Conservation (phyloP, 805 yeast species). For the Blastobotrys attinorum region DNA sequence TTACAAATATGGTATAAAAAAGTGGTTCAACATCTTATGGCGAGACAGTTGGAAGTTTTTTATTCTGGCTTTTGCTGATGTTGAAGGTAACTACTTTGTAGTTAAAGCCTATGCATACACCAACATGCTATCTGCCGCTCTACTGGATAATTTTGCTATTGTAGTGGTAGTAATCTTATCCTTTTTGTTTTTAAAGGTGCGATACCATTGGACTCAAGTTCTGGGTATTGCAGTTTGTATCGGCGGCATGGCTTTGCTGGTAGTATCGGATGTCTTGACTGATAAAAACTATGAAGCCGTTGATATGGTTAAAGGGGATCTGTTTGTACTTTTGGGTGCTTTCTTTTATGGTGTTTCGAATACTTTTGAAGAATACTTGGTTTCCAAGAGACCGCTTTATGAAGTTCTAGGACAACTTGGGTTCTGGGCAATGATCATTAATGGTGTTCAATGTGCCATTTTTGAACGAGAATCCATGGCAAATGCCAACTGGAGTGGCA, state of each 20-base stretch:
- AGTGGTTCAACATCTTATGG: slow-evolving; percentile 25
- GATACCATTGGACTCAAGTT: slow-evolving; percentile 40
- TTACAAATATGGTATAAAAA: slow-evolving; percentile 32
- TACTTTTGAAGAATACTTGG: slow-evolving; percentile 37
- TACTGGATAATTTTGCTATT: slow-evolving; percentile 39
- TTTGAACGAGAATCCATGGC: slow-evolving; percentile 33
- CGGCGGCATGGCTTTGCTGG: slow-evolving; percentile 36
- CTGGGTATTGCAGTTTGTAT: slow-evolving; percentile 34
- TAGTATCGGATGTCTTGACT: slow-evolving; percentile 34
- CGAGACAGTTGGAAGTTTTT: slow-evolving; percentile 38
- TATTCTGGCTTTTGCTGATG: slow-evolving; percentile 37
- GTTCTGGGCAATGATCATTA: slow-evolving; percentile 34
- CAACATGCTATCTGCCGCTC: slow-evolving; percentile 35
- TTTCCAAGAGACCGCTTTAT: slow-evolving; percentile 37
- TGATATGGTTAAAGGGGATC: slow-evolving; percentile 36
- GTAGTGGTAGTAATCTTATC: slow-evolving; percentile 37
- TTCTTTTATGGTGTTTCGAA: slow-evolving; percentile 39
- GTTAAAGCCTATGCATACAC: slow-evolving; percentile 39
- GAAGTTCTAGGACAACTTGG: slow-evolving; percentile 39
- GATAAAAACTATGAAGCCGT: slow-evolving; percentile 35
- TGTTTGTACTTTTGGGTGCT: slow-evolving; percentile 38
- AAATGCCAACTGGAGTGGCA: slow-evolving; percentile 32
- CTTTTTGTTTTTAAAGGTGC: slow-evolving; percentile 34
- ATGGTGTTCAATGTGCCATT: slow-evolving; percentile 38
- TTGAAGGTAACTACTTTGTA: slow-evolving; percentile 40